phyloP scores from a whole-genome alignment of 176 grass and related monocot species.

The Tillandsia leiboldiana region DNA sequence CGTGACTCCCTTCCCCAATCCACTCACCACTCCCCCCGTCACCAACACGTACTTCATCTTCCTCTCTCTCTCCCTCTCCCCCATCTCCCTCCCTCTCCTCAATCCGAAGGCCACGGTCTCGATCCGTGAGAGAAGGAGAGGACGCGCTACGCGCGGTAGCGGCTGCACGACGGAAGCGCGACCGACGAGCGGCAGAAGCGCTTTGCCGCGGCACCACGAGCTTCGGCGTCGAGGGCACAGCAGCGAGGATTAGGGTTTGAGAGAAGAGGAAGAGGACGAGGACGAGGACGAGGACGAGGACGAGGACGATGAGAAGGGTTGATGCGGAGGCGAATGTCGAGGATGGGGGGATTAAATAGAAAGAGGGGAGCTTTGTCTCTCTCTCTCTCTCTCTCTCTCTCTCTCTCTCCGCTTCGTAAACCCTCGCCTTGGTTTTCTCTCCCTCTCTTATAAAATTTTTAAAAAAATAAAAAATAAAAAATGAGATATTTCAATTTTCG shows the following conservation, averaged over 20 bases:
- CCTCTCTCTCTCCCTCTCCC: not conserved
- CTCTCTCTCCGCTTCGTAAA: not conserved
- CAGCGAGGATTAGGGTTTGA: not conserved
- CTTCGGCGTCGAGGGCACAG: too few species aligned
- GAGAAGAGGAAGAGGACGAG: not conserved
- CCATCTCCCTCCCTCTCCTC: not conserved
- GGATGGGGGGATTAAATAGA: conserved; percentile 11
- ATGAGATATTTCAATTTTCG: not conserved
- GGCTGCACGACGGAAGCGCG: too few species aligned
- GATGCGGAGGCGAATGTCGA: not conserved
- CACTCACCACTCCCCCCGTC: conserved; percentile 86
- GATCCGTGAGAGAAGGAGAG: too few species aligned
- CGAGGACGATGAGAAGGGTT: not conserved
- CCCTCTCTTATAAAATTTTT: too few species aligned
- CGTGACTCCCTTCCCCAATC: conserved; percentile 91
- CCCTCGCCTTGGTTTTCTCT: too few species aligned
- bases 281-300: not conserved
- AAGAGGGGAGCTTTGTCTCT: not conserved
- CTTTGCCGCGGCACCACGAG: not conserved
- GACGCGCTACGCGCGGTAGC: too few species aligned
- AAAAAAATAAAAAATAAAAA: not conserved
- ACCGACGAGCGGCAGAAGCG: not conserved
- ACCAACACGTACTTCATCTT: conserved; percentile 96
- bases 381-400: not conserved
- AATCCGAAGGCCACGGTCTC: too few species aligned